These are phyloP conservation scores for Aleurites moluccanus DNA, from an alignment of 441 rosid genomes.

Conservation along the genomic window DNA sequence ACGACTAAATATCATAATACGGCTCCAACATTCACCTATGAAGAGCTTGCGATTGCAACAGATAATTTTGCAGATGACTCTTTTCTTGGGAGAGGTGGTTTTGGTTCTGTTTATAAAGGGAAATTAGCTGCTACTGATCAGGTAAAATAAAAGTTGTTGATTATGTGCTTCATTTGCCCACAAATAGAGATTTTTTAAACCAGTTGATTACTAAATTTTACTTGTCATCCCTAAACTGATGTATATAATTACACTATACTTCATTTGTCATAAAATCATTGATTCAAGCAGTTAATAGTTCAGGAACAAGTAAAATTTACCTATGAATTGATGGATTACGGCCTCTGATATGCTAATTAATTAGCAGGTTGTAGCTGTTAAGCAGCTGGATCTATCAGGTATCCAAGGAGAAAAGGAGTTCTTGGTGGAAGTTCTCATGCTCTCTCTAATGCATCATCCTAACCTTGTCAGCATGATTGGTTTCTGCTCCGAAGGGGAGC, in stretches of 20 bases:
- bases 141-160: slow-evolving; percentile 35
- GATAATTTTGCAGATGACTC: slow-evolving; percentile 61
- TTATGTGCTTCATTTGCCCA: neutral
- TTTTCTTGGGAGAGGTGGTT: slow-evolving; percentile 87
- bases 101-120: slow-evolving; percentile 91
- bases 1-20: slow-evolving; percentile 47
- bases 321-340: neutral
- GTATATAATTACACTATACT: too few relatives aligned
- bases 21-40: slow-evolving; percentile 74
- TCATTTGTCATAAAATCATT: too few relatives aligned
- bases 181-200: neutral
- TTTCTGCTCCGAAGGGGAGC: slow-evolving; percentile 90
- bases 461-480: slow-evolving; percentile 89
- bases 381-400: slow-evolving; percentile 79
- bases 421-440: slow-evolving; percentile 92
- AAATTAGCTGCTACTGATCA: slow-evolving; percentile 72
- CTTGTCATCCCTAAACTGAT: too few relatives aligned
- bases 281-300: too few relatives aligned
- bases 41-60: slow-evolving; percentile 81
- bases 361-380: slow-evolving; percentile 81
- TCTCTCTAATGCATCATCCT: slow-evolving; percentile 82
- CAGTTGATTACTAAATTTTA: too few relatives aligned
- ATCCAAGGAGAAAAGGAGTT: slow-evolving; percentile 92
- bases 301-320: too few relatives aligned
- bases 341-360: slow-evolving; percentile 6